Base-by-base conservation (phyloP, 2,329 filamentous ascomycete species). In the Xylogone sp. region DNA sequence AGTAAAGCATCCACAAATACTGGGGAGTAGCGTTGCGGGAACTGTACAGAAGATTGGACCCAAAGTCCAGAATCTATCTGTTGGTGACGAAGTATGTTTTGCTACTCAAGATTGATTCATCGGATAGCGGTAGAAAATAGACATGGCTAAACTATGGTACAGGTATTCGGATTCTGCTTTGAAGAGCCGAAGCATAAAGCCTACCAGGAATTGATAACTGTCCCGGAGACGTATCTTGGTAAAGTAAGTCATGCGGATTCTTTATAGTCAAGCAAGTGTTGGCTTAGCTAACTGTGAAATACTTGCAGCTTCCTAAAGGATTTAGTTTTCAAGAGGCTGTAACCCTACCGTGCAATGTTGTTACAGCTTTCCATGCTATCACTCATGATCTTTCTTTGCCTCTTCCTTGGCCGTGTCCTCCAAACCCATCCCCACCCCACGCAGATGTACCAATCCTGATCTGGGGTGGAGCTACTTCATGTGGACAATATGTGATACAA, bases 311-410 rank as follows among this genome's bases (percentile, higher is more conserved):
- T 20, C 75, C 76, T 1, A 53, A 63, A 10, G 68, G 65, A 21
- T 61, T 76, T 24, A 69, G 68, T 1, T 60, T 74, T 42, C 60
- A 72, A 45, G 70, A 75, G 53, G 79, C 78, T 13, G 56, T 63
- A 13, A 81, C 80, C 0, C 62, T 84, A 2, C 75, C 79, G 0
- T 76, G 78, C 46, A 85, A 83, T 56, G 65, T 82, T 22, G 75
- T 85, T 24, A 84, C 81, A 0, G 79, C 77, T 10, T 79, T 84
- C 62, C 79, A 86, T 60, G 69, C 78, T 4, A 62, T 79, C 2
- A 72, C 69, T 1, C 64, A 64, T 1, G 79, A 85, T 53, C 67
- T 86, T 12, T 69, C 65, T 0, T 64, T 86, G 19, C 71, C 73
- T 27, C 70, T 82, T 1, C 80, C 81, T 0, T 85, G 81, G 79